Percentiles rank a stretch among this genome's conserved stretches.
Conservation (phyloP, 257 asterid species). For the Nicotiana otophora region DNA sequence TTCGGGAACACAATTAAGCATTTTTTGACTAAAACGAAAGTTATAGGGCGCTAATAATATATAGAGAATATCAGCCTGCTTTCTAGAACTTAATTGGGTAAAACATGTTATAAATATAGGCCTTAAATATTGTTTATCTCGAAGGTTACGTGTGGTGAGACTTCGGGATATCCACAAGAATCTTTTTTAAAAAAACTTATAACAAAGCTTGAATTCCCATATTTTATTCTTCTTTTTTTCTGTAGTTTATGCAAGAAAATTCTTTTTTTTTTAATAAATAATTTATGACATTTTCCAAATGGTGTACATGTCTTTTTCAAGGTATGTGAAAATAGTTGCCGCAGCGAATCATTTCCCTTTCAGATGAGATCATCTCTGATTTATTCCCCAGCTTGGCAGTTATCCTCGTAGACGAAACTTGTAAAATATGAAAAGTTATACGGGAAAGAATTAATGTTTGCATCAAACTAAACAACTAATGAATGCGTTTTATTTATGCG, state of each 20-base stretch:
- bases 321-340: background rate
- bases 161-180: background rate
- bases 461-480: too few relatives aligned
- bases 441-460: too few relatives aligned
- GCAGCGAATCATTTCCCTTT: background rate
- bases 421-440: too few relatives aligned
- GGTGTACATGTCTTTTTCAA: background rate
- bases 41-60: too few relatives aligned
- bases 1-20: too few relatives aligned
- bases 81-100: background rate
- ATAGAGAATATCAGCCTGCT: background rate
- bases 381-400: background rate
- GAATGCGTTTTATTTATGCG: too few relatives aligned
- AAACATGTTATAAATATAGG: background rate
- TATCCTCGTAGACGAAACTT: background rate
- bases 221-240: background rate
- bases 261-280: background rate
- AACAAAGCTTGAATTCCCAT: background rate
- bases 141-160: background rate
- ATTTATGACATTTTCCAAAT: slow-evolving; percentile 2
- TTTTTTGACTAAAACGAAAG: too few relatives aligned
- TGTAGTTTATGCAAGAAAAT: background rate
- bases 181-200: background rate
- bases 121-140: background rate
- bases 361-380: background rate